These are phyloP conservation scores for Acanthamoeba triangularis DNA, from an alignment of 208 protist species.

Conservation along the genomic window DNA sequence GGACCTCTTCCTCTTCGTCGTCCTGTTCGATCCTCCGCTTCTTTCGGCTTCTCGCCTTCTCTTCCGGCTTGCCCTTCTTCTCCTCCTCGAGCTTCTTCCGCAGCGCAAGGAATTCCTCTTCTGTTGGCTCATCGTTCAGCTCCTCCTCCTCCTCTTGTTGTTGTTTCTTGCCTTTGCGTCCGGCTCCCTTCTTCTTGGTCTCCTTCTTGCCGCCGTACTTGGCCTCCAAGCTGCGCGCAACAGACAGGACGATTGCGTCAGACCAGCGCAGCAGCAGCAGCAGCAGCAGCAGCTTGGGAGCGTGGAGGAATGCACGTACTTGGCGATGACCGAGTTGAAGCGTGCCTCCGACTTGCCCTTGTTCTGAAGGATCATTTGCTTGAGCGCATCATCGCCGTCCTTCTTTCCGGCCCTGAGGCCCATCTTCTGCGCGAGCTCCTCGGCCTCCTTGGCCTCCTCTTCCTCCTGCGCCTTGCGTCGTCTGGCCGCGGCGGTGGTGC, in stretches of 20 bases:
- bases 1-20: background rate
- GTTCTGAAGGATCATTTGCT: constrained; percentile 45
- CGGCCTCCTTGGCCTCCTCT: constrained; percentile 58
- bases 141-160: constrained; percentile 19
- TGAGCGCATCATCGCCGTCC: background rate
- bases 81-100: constrained; percentile 6
- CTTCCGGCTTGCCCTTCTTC: background rate
- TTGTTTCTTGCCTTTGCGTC: constrained; percentile 28
- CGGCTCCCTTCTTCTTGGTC: background rate
- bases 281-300: background rate
- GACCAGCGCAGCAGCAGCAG: background rate
- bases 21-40: background rate
- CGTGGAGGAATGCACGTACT: background rate
- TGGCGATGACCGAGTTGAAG: constrained; percentile 51
- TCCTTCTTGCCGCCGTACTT: constrained; percentile 54
- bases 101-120: constrained; percentile 45
- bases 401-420: background rate
- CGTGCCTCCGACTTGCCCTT: background rate
- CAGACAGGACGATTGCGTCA: too few species aligned
- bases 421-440: constrained; percentile 55
- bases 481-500: background rate
- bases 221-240: constrained; percentile 29
- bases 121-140: background rate
- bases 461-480: background rate
- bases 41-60: constrained; percentile 1